Conservation (phyloP, 495 filamentous ascomycete genomes). For the Aspergillus panamensis region DNA sequence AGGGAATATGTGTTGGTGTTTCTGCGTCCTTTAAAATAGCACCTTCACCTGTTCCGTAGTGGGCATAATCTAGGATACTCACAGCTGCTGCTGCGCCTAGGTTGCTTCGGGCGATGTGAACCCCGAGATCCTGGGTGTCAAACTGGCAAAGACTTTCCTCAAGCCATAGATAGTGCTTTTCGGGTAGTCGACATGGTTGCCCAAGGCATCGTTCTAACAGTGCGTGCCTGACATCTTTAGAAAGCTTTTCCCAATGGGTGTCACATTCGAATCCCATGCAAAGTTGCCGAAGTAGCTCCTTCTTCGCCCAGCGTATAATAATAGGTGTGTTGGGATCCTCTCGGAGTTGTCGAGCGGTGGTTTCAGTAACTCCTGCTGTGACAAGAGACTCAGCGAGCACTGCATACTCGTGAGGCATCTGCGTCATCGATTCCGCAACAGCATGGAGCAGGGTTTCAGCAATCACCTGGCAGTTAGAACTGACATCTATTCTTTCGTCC, state of each 20-base stretch:
- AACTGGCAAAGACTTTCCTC: constrained; percentile 35
- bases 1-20: constrained; percentile 32
- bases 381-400: constrained; percentile 46
- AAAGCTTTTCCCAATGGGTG: constrained; percentile 42
- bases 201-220: constrained; percentile 41
- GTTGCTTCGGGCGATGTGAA: constrained; percentile 43
- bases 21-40: constrained; percentile 30
- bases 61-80: constrained; percentile 39
- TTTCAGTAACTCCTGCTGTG: constrained; percentile 36
- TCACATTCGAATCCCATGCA: constrained; percentile 44
- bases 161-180: constrained; percentile 33
- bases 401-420: constrained; percentile 50
- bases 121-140: constrained; percentile 32
- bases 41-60: constrained; percentile 34
- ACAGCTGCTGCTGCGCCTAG: constrained; percentile 39
- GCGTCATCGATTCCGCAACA: constrained; percentile 46
- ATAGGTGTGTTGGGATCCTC: constrained; percentile 33
- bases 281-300: constrained; percentile 40
- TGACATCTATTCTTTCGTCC: constrained; percentile 40
- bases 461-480: constrained; percentile 46
- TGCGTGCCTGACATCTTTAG: constrained; percentile 32
- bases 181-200: constrained; percentile 26
- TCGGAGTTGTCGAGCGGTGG: constrained; percentile 35
- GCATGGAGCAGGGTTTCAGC: constrained; percentile 56
- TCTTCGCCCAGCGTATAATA: constrained; percentile 42